These are phyloP conservation scores for Cercospora beticola DNA, from an alignment of 2,329 filamentous ascomycete genomes.

Conservation along the genomic window DNA sequence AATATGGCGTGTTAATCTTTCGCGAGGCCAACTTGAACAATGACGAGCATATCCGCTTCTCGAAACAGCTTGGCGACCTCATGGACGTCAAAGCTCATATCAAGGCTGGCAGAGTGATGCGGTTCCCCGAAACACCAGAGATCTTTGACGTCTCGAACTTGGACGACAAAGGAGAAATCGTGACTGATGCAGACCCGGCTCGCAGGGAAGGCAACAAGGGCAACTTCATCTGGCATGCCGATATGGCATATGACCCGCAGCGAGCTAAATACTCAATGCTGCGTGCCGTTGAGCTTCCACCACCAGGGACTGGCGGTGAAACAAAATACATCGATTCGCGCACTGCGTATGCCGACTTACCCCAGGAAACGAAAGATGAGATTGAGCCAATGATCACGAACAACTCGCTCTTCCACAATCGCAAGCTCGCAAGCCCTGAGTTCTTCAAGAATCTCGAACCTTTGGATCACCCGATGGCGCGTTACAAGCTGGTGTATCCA, in stretches of 20 bases:
- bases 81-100: conserved; percentile 56
- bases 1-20: conserved; percentile 57
- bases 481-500: conserved; percentile 52
- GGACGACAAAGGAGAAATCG: conserved; percentile 45
- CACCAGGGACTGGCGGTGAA: conserved; percentile 49
- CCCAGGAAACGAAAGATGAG: conserved; percentile 37
- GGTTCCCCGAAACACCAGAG: conserved; percentile 49
- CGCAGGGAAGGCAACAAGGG: conserved; percentile 38
- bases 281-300: conserved; percentile 52
- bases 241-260: conserved; percentile 57
- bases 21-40: conserved; percentile 54
- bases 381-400: conserved; percentile 34
- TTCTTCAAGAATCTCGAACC: conserved; percentile 51
- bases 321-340: conserved; percentile 57
- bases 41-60: conserved; percentile 53
- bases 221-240: conserved; percentile 53
- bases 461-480: conserved; percentile 38
- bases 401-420: conserved; percentile 53
- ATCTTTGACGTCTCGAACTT: conserved; percentile 61
- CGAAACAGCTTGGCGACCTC: conserved; percentile 53
- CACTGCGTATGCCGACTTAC: conserved; percentile 52
- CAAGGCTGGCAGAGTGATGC: conserved; percentile 47
- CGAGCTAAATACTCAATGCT: conserved; percentile 55
- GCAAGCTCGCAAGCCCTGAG: conserved; percentile 53
- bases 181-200: conserved; percentile 45